These are phyloP conservation scores for Naganishia liquefaciens DNA, from an alignment of 1,284 basidiomycete species.

Conservation along the genomic window DNA sequence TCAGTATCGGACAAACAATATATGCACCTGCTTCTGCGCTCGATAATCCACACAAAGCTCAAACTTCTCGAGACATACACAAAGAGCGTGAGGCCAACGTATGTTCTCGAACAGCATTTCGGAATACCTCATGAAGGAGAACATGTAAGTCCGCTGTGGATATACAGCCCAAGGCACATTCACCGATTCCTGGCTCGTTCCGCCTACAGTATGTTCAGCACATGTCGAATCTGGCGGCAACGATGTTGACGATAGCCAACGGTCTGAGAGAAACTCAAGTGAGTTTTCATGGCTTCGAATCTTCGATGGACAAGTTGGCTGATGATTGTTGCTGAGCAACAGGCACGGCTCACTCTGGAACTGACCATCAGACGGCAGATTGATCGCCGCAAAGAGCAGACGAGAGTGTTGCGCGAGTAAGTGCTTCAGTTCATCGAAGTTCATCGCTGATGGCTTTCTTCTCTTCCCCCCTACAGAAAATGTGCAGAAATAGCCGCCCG, in stretches of 20 bases:
- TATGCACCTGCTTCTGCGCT: conserved; percentile 33
- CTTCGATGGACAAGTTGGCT: too few relatives aligned
- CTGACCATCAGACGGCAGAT: conserved; percentile 29
- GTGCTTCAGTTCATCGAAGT: neutral
- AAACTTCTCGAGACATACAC: conserved; percentile 29
- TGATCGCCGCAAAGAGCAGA: conserved; percentile 31
- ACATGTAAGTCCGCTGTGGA: conserved; percentile 17
- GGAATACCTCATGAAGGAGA: conserved; percentile 28
- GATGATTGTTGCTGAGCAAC: too few relatives aligned
- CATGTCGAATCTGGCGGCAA: conserved; percentile 29
- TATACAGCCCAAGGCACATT: neutral
- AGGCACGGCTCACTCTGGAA: conserved; percentile 29
- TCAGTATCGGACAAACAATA: conserved; percentile 30
- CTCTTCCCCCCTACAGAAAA: too few relatives aligned
- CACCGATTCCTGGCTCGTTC: neutral
- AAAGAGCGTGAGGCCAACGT: conserved; percentile 27
- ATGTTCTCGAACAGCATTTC: conserved; percentile 25
- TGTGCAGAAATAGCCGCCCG: too few relatives aligned
- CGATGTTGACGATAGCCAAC: conserved; percentile 32
- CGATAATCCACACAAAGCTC: conserved; percentile 37
- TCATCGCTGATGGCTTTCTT: too few relatives aligned
- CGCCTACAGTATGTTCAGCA: conserved; percentile 29
- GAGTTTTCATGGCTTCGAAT: neutral
- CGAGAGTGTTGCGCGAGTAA: neutral
- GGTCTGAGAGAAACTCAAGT: conserved; percentile 31